Base-by-base conservation (phyloP, 345 rosid species). In the Eutrema japonicum region DNA sequence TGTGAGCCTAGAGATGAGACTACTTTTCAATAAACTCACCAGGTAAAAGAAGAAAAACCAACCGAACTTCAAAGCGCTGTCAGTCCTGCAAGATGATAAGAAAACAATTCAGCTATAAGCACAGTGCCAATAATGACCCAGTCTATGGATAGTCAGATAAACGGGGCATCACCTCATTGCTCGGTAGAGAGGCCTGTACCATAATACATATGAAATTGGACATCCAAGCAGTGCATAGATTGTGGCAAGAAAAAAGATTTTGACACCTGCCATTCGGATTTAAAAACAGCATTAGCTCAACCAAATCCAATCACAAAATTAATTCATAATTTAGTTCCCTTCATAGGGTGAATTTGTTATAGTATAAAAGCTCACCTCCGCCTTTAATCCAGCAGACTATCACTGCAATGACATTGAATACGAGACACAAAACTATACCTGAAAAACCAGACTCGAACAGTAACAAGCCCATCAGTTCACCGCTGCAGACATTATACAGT, bases 181-280 rank as follows among this genome's bases (percentile, higher is more conserved):
- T 78, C 96, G 88, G 82, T 92, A 96, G 16, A 96, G 88, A 32
- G 99, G 99, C 83, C 97, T 85, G 82, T 96, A 96, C 99, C 99
- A 96, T 51, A 92, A 68, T 50, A 96, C 83, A 75, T 90, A 96
- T 37, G 98, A 92, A 48, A 92, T 85, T 2, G 98, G 99, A 29
- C 84, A 80, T 79, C 99, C 98, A 33, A 87, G 80, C 66, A 92
- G 72, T 2, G 86, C 91, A 81, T 96, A 96, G 74, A 96, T 92
- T 8, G 77, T 71, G 2, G 98, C 92, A 68, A 96, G 95, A 83
- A 96, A 86, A 78, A 92, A 96, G 66, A 89, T 96, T 77, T 89
- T 89, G 68, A 85, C 96, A 61, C 98, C 99, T 96, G 62, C 30
- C 10, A 69, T 80, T 51, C 10, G 8, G 3, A 72, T 60, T 68